These are phyloP conservation scores for Kodamaea fukazawae DNA, from an alignment of 805 yeast species.

Conservation along the genomic window DNA sequence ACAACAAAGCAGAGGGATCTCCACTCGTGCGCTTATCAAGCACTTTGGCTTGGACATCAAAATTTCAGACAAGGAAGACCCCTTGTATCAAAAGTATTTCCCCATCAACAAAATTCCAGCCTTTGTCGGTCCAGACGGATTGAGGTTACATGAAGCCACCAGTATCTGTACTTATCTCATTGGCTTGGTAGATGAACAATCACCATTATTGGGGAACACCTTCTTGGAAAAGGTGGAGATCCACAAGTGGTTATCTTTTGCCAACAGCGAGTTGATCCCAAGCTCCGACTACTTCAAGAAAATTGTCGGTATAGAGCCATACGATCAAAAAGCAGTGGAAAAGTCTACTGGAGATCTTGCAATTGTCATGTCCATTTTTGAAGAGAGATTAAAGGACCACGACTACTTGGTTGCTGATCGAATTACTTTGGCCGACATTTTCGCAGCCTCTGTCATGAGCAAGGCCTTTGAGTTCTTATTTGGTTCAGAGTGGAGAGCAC, in stretches of 20 bases:
- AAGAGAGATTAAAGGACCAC: conserved; percentile 37
- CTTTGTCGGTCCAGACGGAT: conserved; percentile 67
- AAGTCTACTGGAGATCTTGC: conserved; percentile 34
- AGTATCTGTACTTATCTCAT: conserved; percentile 59
- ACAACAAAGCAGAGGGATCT: conserved; percentile 28
- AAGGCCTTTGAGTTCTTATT: conserved; percentile 59
- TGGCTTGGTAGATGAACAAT: conserved; percentile 44
- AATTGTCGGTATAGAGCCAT: conserved; percentile 62
- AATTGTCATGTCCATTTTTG: conserved; percentile 19
- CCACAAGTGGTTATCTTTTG: conserved; percentile 74
- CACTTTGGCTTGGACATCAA: conserved; percentile 58
- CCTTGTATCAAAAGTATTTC: conserved; percentile 47
- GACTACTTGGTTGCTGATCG: conserved; percentile 49
- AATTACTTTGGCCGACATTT: conserved; percentile 44
- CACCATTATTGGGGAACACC: conserved; percentile 61
- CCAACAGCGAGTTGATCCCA: conserved; percentile 63
- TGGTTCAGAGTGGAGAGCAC: conserved; percentile 62
- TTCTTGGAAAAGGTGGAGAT: conserved; percentile 61
- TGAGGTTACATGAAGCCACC: conserved; percentile 64
- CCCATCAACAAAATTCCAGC: conserved; percentile 68
- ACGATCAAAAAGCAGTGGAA: conserved; percentile 70
- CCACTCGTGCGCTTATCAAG: conserved; percentile 52
- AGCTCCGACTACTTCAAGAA: conserved; percentile 53
- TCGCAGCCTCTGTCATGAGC: conserved; percentile 35
- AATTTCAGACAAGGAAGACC: conserved; percentile 43